Evolutionary conservation across 2,329 filamentous ascomycete species (phyloP).

Genomic region (Colletotrichum paranaense): DNA sequence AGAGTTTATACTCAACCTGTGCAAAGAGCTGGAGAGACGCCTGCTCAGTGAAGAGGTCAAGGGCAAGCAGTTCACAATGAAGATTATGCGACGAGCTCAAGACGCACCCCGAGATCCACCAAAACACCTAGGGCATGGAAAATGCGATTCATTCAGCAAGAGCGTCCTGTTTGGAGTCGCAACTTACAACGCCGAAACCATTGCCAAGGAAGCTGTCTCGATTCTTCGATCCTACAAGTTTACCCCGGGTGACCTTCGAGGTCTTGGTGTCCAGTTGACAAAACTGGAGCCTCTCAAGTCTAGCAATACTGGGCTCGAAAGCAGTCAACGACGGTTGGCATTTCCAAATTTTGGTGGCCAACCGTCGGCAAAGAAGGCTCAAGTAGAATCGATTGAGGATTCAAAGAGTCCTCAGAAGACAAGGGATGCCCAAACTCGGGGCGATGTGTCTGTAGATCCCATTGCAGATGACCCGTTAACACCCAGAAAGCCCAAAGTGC

Average conservation of each 20-base stretch:
- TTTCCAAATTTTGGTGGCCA: conserved; percentile 70
- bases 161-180: conserved; percentile 85
- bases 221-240: conserved; percentile 86
- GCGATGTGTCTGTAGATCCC: conserved; percentile 55
- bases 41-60: conserved; percentile 86
- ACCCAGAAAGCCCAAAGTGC: conserved; percentile 63
- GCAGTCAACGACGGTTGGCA: conserved; percentile 82
- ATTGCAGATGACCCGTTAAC: conserved; percentile 67
- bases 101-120: conserved; percentile 91
- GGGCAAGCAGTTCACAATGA: conserved; percentile 90
- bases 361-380: conserved; percentile 50
- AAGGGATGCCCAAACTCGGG: conserved; percentile 42
- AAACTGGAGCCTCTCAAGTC: conserved; percentile 85
- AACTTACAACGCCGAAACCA: conserved; percentile 77
- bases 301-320: conserved; percentile 66
- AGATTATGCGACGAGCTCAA: conserved; percentile 88
- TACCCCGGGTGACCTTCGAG: conserved; percentile 91
- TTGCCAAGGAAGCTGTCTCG: conserved; percentile 86
- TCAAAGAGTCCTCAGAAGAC: conserved; percentile 47
- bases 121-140: conserved; percentile 94
- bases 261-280: conserved; percentile 92
- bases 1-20: conserved; percentile 87
- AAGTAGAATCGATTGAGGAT: conserved; percentile 64
- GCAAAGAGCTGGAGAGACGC: conserved; percentile 84
- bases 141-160: conserved; percentile 95